Conservation (phyloP, 495 filamentous ascomycete species). For the Tuber aestivum region DNA sequence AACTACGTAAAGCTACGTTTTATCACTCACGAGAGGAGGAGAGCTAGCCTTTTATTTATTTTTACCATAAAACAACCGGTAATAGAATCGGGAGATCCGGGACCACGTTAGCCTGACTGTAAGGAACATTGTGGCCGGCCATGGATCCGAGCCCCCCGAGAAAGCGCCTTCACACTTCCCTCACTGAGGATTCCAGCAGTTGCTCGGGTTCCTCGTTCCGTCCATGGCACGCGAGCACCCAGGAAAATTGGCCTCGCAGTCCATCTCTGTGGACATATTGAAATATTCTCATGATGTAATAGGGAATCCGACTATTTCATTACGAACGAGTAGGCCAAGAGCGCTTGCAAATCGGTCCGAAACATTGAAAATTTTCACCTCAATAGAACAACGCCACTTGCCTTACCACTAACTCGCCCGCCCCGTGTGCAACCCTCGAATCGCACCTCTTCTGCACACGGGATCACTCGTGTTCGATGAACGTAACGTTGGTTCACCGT, state of each 20-base stretch:
- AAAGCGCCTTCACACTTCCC: not conserved
- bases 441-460: not conserved
- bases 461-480: not conserved
- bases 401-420: not conserved
- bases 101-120: not conserved
- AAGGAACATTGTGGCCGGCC: not conserved
- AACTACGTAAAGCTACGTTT: not conserved
- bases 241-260: not conserved
- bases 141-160: not conserved
- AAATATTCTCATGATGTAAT: not conserved
- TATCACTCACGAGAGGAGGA: not conserved
- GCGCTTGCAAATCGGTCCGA: not conserved
- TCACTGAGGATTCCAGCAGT: not conserved
- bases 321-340: not conserved
- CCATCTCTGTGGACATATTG: not conserved
- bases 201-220: not conserved
- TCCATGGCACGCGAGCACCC: not conserved
- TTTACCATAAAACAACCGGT: not conserved
- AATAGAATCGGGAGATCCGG: conserved; percentile 1
- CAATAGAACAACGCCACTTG: conserved; percentile 1
- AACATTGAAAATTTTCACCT: not conserved
- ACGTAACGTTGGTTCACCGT: not conserved
- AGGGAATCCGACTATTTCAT: not conserved
- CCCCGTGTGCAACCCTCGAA: not conserved
- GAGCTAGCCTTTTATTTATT: not conserved